Conservation (phyloP, 2,329 filamentous ascomycete genomes). For the Emergomyces africanus region DNA sequence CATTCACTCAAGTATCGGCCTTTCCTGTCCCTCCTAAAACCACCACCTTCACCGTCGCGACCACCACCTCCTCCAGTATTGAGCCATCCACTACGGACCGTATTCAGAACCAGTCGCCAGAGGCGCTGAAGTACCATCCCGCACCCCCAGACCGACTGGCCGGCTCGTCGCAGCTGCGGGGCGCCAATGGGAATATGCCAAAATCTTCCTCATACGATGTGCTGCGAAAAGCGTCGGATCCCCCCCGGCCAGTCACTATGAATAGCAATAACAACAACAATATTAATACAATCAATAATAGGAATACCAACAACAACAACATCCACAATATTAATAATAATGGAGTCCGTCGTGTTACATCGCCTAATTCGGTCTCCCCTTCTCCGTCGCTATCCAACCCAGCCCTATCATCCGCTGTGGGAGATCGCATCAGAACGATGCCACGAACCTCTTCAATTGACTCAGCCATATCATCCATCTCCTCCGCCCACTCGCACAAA, state of each 20-base stretch:
- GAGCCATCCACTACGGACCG: neutral
- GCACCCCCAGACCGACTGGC: neutral
- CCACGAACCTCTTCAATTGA: conserved; percentile 82
- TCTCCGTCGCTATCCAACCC: conserved; percentile 14
- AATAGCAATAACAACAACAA: neutral
- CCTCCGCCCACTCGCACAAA: conserved; percentile 45
- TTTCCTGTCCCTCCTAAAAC: conserved; percentile 1
- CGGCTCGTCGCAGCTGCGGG: conserved; percentile 1
- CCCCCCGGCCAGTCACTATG: conserved; percentile 9
- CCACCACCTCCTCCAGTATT: no score
- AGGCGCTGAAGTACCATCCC: neutral
- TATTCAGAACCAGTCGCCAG: neutral
- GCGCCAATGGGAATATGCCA: neutral
- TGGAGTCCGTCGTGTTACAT: conserved; percentile 6
- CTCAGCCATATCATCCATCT: conserved; percentile 73
- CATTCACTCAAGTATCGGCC: neutral
- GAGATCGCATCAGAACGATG: conserved; percentile 18
- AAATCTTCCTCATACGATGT: conserved; percentile 10
- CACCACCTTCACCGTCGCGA: neutral
- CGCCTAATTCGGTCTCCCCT: conserved; percentile 20
- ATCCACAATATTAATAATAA: neutral
- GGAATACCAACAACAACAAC: neutral
- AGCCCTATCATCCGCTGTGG: conserved; percentile 5
- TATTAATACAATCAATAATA: neutral
- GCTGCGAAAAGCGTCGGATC: conserved; percentile 17